Percentiles rank a stretch among this genome's conserved stretches.
Evolutionary conservation across 305 asterid species (phyloP).

Genomic region (Fraxinus greggii): DNA sequence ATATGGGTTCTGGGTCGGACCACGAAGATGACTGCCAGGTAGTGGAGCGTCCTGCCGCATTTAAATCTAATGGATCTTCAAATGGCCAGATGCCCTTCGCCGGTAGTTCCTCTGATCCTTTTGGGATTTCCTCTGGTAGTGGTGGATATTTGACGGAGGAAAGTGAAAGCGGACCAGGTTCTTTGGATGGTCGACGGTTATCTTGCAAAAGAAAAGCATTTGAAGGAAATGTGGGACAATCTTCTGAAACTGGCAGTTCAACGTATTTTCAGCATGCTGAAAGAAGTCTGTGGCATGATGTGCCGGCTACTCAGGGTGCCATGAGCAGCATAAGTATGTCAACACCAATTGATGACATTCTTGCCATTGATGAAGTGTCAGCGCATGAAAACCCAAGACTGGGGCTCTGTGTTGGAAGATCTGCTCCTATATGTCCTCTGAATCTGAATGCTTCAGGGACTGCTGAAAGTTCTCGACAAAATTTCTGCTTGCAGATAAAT

Average conservation of each 20-base stretch:
- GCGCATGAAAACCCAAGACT: slow-evolving; percentile 62
- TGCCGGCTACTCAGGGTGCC: slow-evolving; percentile 33
- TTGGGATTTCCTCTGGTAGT: slow-evolving; percentile 33
- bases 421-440: slow-evolving; percentile 41
- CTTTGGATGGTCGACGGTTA: slow-evolving; percentile 50
- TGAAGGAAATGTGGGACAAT: slow-evolving; percentile 58
- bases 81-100: slow-evolving; percentile 36
- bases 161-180: slow-evolving; percentile 46
- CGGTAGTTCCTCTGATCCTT: slow-evolving; percentile 42
- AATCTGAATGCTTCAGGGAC: slow-evolving; percentile 33
- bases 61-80: slow-evolving; percentile 38
- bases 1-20: slow-evolving; percentile 39
- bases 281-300: slow-evolving; percentile 46
- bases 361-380: slow-evolving; percentile 28
- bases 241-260: slow-evolving; percentile 68
- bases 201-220: slow-evolving; percentile 76
- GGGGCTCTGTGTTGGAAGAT: slow-evolving; percentile 55
- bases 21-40: slow-evolving; percentile 52
- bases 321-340: slow-evolving; percentile 31
- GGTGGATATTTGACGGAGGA: slow-evolving; percentile 42
- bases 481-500: slow-evolving; percentile 55
- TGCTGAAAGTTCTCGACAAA: slow-evolving; percentile 50
- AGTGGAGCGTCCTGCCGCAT: slow-evolving; percentile 38
- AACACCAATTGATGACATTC: slow-evolving; percentile 32
- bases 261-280: slow-evolving; percentile 40